Conservation (phyloP, 139 green algal genomes). For the Chlamydomonas schloesseri region DNA sequence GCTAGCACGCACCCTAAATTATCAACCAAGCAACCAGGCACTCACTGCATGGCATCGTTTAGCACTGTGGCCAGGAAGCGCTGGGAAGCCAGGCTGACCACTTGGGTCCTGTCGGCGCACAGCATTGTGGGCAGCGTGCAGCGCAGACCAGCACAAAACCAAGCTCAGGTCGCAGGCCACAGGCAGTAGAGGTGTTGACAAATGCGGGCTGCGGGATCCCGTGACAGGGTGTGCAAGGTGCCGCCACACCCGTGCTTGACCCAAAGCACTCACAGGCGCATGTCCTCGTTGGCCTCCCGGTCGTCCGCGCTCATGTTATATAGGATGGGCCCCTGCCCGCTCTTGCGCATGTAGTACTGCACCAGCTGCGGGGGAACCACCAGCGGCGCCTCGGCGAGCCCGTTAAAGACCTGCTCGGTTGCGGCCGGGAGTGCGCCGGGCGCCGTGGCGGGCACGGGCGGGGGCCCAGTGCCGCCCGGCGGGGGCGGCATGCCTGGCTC, state of each 20-base stretch:
- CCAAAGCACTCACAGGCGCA: slow-evolving; percentile 30
- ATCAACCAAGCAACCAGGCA: too few relatives aligned
- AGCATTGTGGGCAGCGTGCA: too few relatives aligned
- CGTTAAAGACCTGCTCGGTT: slow-evolving; percentile 18
- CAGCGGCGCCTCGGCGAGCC: slow-evolving; percentile 20
- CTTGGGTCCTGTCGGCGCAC: slow-evolving; percentile 7
- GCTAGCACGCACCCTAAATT: too few relatives aligned
- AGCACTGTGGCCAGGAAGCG: slow-evolving; percentile 30
- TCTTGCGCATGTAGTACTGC: slow-evolving; percentile 37
- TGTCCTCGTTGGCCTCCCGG: slow-evolving; percentile 38
- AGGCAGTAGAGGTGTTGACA: too few relatives aligned
- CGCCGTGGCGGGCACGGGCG: too few relatives aligned
- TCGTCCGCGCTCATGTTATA: slow-evolving; percentile 30
- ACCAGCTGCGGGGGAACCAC: slow-evolving; percentile 29
- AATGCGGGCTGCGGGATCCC: too few relatives aligned
- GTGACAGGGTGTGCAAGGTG: too few relatives aligned
- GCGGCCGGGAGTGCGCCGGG: neutral
- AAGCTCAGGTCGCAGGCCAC: too few relatives aligned
- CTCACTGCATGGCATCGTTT: slow-evolving; percentile 31
- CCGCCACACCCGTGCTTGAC: too few relatives aligned
- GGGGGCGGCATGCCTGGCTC: neutral
- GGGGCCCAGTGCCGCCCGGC: neutral
- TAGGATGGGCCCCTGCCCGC: slow-evolving; percentile 13
- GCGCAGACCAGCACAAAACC: too few relatives aligned
- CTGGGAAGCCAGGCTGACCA: slow-evolving; percentile 29